Evolutionary conservation across 331 rosid species (phyloP).

Genomic region (Malus hybrid): DNA sequence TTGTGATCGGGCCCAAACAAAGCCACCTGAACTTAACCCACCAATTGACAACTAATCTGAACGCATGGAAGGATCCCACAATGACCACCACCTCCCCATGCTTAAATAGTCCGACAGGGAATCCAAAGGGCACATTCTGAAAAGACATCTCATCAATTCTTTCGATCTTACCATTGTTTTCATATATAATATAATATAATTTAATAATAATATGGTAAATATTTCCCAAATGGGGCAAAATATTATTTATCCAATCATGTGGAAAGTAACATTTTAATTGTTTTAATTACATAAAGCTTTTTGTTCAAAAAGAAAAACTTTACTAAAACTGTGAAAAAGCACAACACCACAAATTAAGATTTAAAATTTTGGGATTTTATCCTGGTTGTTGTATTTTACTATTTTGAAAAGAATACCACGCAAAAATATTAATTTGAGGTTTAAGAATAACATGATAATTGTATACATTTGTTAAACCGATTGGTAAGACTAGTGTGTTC

Average conservation of each 20-base stretch:
- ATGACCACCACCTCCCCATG: not conserved
- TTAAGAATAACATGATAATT: no score
- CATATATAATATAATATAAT: no score
- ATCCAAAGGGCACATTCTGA: not conserved
- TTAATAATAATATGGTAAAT: no score
- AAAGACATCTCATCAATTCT: not conserved
- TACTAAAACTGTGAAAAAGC: not conserved
- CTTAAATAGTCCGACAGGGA: not conserved
- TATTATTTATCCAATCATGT: no score
- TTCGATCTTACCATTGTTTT: no score
- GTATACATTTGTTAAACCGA: no score
- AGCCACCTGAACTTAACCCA: not conserved
- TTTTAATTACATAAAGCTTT: not conserved
- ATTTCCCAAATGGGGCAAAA: no score
- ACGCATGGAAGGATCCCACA: no score
- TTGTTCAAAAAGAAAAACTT: no score
- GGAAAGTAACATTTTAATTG: no score
- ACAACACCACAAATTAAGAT: not conserved
- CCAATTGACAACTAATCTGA: not conserved
- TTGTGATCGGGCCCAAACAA: not conserved
- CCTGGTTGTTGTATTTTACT: not conserved
- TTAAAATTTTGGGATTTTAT: not conserved
- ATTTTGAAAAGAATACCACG: not conserved
- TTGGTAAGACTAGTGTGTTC: not conserved
- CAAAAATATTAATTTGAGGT: not conserved